A percentile compares a stretch with the other conserved stretches of the same genome.
These are phyloP conservation scores for Bretschneidera sinensis DNA, from an alignment of 345 rosid genomes.

Conservation along the genomic window DNA sequence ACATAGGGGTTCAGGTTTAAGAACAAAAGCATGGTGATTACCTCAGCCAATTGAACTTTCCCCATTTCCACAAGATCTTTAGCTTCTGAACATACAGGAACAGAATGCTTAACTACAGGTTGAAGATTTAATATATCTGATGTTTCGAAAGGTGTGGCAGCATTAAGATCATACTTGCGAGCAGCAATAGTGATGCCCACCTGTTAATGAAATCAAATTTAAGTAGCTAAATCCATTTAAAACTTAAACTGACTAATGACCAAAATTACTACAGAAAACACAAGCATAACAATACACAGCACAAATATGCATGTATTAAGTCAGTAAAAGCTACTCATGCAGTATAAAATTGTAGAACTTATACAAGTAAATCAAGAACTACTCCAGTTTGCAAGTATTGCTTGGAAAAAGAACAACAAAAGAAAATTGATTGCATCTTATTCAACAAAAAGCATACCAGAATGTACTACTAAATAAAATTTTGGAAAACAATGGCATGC, in stretches of 20 bases:
- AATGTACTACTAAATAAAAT: too few species aligned
- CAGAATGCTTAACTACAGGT: conserved; percentile 93
- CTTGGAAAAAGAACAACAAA: not conserved
- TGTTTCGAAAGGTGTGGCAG: conserved; percentile 64
- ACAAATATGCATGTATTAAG: not conserved
- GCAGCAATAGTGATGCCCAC: conserved; percentile 80
- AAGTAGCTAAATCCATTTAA: not conserved
- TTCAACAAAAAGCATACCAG: not conserved
- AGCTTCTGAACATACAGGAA: conserved; percentile 90
- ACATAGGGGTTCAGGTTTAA: not conserved
- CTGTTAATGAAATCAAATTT: conserved; percentile 30
- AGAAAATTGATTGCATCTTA: too few species aligned
- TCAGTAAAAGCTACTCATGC: not conserved
- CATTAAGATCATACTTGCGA: conserved; percentile 70
- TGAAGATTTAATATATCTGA: conserved; percentile 82
- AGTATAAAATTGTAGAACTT: too few species aligned
- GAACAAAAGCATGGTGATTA: conserved; percentile 17
- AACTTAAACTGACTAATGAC: not conserved
- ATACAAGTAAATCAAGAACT: not conserved
- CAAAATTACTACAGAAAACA: too few species aligned
- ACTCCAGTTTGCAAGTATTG: not conserved
- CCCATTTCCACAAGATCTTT: conserved; percentile 94
- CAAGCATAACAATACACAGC: not conserved
- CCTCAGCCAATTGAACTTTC: conserved; percentile 93
- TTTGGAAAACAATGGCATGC: too few species aligned